A percentile compares a stretch with the other conserved stretches of the same genome.
Conservation (phyloP, 2,329 filamentous ascomycete species). For the Ascochyta pisi region DNA sequence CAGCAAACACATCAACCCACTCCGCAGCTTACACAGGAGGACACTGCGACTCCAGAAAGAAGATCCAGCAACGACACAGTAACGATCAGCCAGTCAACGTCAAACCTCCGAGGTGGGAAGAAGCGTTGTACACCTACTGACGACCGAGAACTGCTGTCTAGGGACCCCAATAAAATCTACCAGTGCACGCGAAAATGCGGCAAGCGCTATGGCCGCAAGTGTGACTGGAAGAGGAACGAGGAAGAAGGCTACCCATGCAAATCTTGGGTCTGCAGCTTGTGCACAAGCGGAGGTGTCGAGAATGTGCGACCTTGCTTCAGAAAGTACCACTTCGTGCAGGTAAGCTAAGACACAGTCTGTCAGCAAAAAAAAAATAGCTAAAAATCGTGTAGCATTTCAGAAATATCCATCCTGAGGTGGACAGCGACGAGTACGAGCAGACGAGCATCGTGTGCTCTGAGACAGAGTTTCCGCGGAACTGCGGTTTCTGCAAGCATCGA, state of each 20-base stretch:
- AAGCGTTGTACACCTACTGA: slow-evolving; percentile 47
- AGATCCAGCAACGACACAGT: slow-evolving; percentile 27
- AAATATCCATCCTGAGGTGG: slow-evolving; percentile 46
- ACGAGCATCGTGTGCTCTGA: slow-evolving; percentile 42
- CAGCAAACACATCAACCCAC: slow-evolving; percentile 5
- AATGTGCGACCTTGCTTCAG: slow-evolving; percentile 48
- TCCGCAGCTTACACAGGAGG: slow-evolving; percentile 13
- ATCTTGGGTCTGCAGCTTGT: slow-evolving; percentile 45
- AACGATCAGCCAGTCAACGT: slow-evolving; percentile 19
- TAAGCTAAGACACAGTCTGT: slow-evolving; percentile 5
- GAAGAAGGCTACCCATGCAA: slow-evolving; percentile 48
- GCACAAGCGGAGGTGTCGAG: slow-evolving; percentile 39
- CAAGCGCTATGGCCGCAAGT: slow-evolving; percentile 48
- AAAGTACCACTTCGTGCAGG: slow-evolving; percentile 47
- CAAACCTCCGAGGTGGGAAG: slow-evolving; percentile 37
- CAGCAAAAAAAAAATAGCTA: neutral
- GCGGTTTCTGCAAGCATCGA: slow-evolving; percentile 46
- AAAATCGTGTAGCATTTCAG: slow-evolving; percentile 39
- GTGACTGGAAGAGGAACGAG: slow-evolving; percentile 50
- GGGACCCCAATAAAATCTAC: slow-evolving; percentile 47
- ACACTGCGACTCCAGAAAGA: slow-evolving; percentile 22
- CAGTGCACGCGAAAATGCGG: slow-evolving; percentile 49
- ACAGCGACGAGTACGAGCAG: slow-evolving; percentile 41
- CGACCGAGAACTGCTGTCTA: slow-evolving; percentile 34
- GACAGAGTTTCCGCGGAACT: slow-evolving; percentile 45